Evolutionary conservation across 108 stramenopile genomes (phyloP).

Genomic region (Conticribra guillardii): DNA sequence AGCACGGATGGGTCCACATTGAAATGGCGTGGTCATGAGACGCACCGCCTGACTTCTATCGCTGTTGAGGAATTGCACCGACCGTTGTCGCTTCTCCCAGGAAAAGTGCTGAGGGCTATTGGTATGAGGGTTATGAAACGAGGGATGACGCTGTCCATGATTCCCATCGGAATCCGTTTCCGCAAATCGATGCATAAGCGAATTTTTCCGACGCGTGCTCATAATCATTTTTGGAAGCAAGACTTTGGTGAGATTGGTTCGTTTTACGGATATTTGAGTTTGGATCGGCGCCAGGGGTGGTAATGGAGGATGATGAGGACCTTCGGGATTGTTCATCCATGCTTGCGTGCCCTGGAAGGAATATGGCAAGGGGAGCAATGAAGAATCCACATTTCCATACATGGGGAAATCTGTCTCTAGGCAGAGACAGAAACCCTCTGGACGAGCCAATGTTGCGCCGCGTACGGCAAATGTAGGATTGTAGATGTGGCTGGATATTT

Average conservation of each 20-base stretch:
- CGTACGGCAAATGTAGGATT: conserved; percentile 73
- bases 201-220: conserved; percentile 39
- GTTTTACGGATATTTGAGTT: conserved; percentile 16
- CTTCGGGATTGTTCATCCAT: conserved; percentile 9
- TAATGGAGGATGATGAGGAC: not conserved
- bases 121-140: conserved; percentile 11
- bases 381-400: conserved; percentile 10
- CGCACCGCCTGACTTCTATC: conserved; percentile 64
- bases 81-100: conserved; percentile 47
- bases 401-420: conserved; percentile 50
- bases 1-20: conserved; percentile 61
- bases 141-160: conserved; percentile 8
- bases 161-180: conserved; percentile 28
- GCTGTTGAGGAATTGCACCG: conserved; percentile 80
- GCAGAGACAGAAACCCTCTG: conserved; percentile 82
- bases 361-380: not conserved
- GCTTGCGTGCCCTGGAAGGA: conserved; percentile 1
- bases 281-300: not conserved
- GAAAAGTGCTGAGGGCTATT: not conserved
- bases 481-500: conserved; percentile 23
- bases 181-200: conserved; percentile 37
- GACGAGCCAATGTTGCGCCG: conserved; percentile 74
- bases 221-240: conserved; percentile 40
- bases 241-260: conserved; percentile 12
- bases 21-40: conserved; percentile 77